Evolutionary conservation across 1,284 basidiomycete species (phyloP).

Genomic region (Paramarasmius palmivorus): DNA sequence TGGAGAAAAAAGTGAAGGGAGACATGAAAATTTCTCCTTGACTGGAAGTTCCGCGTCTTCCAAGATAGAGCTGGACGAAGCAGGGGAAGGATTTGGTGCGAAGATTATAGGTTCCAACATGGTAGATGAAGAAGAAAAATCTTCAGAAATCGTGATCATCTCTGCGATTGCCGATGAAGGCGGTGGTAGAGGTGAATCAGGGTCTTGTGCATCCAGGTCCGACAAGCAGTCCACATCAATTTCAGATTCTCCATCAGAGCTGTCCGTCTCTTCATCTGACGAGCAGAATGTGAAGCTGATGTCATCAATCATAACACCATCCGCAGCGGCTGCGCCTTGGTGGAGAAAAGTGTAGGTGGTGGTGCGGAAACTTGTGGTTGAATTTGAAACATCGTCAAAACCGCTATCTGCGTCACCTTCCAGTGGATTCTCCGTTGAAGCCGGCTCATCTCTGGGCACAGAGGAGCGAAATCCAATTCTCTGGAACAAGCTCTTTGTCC

Average conservation of each 20-base stretch:
- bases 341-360: slow-evolving; percentile 1
- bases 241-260: slow-evolving; percentile 10
- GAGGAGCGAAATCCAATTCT: slow-evolving; percentile 11
- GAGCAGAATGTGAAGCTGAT: slow-evolving; percentile 10
- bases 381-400: too few relatives aligned
- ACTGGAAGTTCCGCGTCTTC: not conserved
- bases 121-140: not conserved
- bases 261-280: slow-evolving; percentile 5
- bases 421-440: too few relatives aligned
- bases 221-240: slow-evolving; percentile 11
- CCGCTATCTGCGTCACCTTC: too few relatives aligned
- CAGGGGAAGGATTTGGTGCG: not conserved
- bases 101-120: not conserved
- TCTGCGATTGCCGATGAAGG: too few relatives aligned
- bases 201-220: slow-evolving; percentile 5
- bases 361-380: not conserved
- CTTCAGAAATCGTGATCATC: not conserved
- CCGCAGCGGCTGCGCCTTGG: too few relatives aligned
- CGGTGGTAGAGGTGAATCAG: slow-evolving; percentile 2
- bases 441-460: too few relatives aligned
- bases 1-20: slow-evolving; percentile 13
- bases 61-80: not conserved
- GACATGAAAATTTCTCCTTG: slow-evolving; percentile 8
- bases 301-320: slow-evolving; percentile 1
- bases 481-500: slow-evolving; percentile 14